phyloP scores from a whole-genome alignment of 2,329 filamentous ascomycete genomes.

The Colletotrichum shisoi region DNA sequence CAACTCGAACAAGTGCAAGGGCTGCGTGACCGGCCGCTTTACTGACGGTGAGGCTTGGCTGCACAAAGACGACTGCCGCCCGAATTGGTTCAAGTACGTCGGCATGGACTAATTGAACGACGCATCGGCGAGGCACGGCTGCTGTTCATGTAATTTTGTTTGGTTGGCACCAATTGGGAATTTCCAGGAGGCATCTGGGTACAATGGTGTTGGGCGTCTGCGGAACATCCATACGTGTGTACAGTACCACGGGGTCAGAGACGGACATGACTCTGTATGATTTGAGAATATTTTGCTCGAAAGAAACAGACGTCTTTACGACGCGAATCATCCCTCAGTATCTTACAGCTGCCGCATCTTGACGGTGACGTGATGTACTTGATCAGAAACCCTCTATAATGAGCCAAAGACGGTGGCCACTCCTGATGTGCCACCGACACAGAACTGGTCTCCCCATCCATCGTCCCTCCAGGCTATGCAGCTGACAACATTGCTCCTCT shows the following conservation, averaged over 20 bases:
- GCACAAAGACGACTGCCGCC: slow-evolving; percentile 89
- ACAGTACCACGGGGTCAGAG: slow-evolving; percentile 35
- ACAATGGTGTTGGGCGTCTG: slow-evolving; percentile 37
- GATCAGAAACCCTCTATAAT: slow-evolving; percentile 26
- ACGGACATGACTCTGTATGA: slow-evolving; percentile 38
- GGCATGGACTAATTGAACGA: slow-evolving; percentile 71
- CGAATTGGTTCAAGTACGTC: slow-evolving; percentile 96
- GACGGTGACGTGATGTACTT: not conserved
- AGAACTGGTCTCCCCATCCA: slow-evolving; percentile 71
- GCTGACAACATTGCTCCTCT: slow-evolving; percentile 66
- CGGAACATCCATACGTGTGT: slow-evolving; percentile 37
- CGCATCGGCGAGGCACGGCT: slow-evolving; percentile 3
- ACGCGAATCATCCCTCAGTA: not conserved
- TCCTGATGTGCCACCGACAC: slow-evolving; percentile 70
- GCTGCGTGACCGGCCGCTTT: slow-evolving; percentile 84
- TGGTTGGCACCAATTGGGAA: slow-evolving; percentile 35
- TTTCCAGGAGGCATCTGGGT: slow-evolving; percentile 36
- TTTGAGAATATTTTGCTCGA: slow-evolving; percentile 33
- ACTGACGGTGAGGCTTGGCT: slow-evolving; percentile 89
- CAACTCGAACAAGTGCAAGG: slow-evolving; percentile 91
- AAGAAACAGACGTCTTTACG: slow-evolving; percentile 9
- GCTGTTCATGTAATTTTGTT: slow-evolving; percentile 30
- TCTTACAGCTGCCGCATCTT: not conserved
- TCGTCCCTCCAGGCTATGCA: slow-evolving; percentile 69
- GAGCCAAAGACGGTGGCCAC: slow-evolving; percentile 70